phyloP scores from a whole-genome alignment of 257 asterid species.

The Plantago elongata region DNA sequence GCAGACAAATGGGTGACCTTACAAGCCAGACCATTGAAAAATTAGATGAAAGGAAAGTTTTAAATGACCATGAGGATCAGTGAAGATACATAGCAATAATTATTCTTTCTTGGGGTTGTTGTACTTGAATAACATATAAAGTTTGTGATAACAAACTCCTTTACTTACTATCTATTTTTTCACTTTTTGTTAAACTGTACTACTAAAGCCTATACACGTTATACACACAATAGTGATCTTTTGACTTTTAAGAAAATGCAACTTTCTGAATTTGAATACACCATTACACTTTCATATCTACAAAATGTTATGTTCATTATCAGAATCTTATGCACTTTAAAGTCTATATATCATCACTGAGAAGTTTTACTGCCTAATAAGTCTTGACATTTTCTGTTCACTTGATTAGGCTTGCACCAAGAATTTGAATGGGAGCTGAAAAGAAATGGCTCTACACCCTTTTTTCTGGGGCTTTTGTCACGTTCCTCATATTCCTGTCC shows the following conservation, averaged over 20 bases:
- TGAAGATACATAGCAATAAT: no score
- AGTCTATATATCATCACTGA: not conserved
- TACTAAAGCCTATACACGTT: no score
- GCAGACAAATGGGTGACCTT: no score
- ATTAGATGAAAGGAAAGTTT: no score
- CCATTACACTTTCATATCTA: not conserved
- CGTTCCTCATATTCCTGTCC: constrained; percentile 64
- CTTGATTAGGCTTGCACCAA: constrained; percentile 8
- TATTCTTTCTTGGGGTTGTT: no score
- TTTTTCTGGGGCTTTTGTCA: constrained; percentile 76
- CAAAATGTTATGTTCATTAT: not conserved
- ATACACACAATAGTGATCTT: not conserved
- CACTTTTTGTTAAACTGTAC: no score
- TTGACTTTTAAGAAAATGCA: constrained; percentile 7
- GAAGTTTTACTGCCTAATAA: not conserved
- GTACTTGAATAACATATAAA: no score
- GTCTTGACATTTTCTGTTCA: constrained; percentile 15
- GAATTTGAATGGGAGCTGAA: constrained; percentile 69
- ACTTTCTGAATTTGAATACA: not conserved
- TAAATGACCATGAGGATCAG: no score
- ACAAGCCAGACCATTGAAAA: no score
- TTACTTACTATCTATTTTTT: no score
- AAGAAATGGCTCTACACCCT: constrained; percentile 93
- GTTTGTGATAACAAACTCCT: no score
- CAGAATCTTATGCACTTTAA: no score